Conservation (phyloP, 495 filamentous ascomycete species). For the Daldinia decipiens region DNA sequence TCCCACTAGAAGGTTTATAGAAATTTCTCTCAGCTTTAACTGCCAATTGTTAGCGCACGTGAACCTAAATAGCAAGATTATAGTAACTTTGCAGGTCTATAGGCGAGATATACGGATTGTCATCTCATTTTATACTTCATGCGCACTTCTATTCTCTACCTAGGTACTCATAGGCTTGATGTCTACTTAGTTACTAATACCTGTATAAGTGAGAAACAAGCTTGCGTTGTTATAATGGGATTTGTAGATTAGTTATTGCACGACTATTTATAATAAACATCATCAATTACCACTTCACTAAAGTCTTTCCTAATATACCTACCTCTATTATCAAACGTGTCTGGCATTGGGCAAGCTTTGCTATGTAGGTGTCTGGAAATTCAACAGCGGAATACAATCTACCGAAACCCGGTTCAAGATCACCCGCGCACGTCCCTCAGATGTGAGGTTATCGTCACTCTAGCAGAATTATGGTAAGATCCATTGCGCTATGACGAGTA, state of each 20-base stretch:
- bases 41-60: slow-evolving; percentile 17
- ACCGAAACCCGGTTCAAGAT: neutral
- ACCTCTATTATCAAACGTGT: neutral
- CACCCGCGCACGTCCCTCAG: slow-evolving; percentile 16
- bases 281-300: neutral
- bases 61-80: neutral
- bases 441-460: slow-evolving; percentile 30
- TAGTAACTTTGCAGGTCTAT: no score
- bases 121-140: neutral
- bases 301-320: neutral
- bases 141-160: neutral
- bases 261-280: neutral
- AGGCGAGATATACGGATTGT: neutral
- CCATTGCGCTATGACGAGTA: slow-evolving; percentile 7
- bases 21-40: slow-evolving; percentile 1
- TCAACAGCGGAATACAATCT: neutral
- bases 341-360: neutral
- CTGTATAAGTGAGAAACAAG: neutral
- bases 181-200: neutral
- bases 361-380: neutral
- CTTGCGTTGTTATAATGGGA: neutral
- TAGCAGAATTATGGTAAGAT: slow-evolving; percentile 6
- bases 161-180: neutral
- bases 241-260: neutral
- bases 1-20: neutral